These are phyloP conservation scores for Madurella fahalii DNA, from an alignment of 2,329 filamentous ascomycete genomes.

Conservation along the genomic window DNA sequence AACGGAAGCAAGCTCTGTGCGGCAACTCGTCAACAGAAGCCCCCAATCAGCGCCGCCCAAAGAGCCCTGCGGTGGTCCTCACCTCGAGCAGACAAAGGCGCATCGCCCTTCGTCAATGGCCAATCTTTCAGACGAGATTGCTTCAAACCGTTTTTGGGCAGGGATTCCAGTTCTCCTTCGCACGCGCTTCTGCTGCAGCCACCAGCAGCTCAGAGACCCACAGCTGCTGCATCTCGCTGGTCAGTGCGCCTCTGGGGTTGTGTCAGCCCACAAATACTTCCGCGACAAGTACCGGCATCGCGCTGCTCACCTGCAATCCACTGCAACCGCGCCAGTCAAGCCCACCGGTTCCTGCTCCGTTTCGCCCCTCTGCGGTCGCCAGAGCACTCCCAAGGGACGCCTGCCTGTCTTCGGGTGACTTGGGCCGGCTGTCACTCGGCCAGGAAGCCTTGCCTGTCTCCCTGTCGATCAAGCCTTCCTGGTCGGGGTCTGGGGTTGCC, in stretches of 20 bases:
- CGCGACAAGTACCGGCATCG: constrained; percentile 22
- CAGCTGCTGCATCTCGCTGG: constrained; percentile 21
- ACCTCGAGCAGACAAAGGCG: constrained; percentile 15
- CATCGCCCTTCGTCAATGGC: constrained; percentile 10
- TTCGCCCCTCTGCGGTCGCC: not conserved
- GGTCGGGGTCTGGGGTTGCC: constrained; percentile 2
- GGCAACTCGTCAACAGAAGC: not conserved
- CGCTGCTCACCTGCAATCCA: constrained; percentile 6
- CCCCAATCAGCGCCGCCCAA: constrained; percentile 5
- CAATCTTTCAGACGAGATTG: constrained; percentile 26
- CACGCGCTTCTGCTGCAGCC: constrained; percentile 25
- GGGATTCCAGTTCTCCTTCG: constrained; percentile 22
- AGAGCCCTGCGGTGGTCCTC: not conserved
- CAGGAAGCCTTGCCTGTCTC: not conserved
- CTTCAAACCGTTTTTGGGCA: constrained; percentile 27
- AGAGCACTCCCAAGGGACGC: no score
- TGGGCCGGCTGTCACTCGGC: not conserved
- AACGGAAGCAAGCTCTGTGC: constrained; percentile 14
- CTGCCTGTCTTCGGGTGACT: no score
- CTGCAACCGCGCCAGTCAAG: constrained; percentile 1
- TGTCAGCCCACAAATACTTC: constrained; percentile 20
- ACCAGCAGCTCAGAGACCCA: constrained; percentile 12
- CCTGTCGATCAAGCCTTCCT: constrained; percentile 14
- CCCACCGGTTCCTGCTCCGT: constrained; percentile 1
- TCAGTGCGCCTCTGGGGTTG: constrained; percentile 21